A percentile compares a stretch with the other conserved stretches of the same genome.
Conservation (phyloP, 352 stramenopile genomes). For the Pythium dissotocum region DNA sequence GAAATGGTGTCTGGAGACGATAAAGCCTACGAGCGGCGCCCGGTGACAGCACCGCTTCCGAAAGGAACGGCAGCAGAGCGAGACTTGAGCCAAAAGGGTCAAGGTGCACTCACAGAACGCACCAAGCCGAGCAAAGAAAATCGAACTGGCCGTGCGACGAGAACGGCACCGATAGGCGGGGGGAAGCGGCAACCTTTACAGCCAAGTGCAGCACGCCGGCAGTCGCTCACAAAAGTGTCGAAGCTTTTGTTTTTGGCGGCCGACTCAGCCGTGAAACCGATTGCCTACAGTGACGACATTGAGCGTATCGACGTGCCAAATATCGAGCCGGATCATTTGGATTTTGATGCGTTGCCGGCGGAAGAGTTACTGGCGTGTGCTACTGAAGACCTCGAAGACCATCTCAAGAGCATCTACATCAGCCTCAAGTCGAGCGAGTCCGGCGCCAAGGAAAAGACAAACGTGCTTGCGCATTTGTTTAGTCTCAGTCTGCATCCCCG, state of each 20-base stretch:
- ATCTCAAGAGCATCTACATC: slow-evolving; percentile 79
- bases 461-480: slow-evolving; percentile 62
- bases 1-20: not conserved
- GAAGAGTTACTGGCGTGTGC: slow-evolving; percentile 44
- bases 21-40: not conserved
- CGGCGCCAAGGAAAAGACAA: slow-evolving; percentile 35
- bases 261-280: slow-evolving; percentile 62
- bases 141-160: not conserved
- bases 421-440: slow-evolving; percentile 49
- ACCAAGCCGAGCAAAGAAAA: not conserved
- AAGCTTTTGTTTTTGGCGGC: slow-evolving; percentile 55
- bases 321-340: slow-evolving; percentile 33
- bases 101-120: not conserved
- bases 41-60: not conserved
- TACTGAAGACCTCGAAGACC: slow-evolving; percentile 57
- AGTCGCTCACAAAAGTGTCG: slow-evolving; percentile 12
- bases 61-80: not conserved
- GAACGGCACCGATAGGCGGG: not conserved
- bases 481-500: slow-evolving; percentile 50
- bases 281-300: slow-evolving; percentile 58
- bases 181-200: not conserved
- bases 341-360: slow-evolving; percentile 40
- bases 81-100: not conserved
- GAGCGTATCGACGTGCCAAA: slow-evolving; percentile 35
- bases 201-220: not conserved